Percentiles rank a stretch among this genome's conserved stretches.
Conservation (phyloP, 2,329 filamentous ascomycete species). For the Whalleya microplaca region DNA sequence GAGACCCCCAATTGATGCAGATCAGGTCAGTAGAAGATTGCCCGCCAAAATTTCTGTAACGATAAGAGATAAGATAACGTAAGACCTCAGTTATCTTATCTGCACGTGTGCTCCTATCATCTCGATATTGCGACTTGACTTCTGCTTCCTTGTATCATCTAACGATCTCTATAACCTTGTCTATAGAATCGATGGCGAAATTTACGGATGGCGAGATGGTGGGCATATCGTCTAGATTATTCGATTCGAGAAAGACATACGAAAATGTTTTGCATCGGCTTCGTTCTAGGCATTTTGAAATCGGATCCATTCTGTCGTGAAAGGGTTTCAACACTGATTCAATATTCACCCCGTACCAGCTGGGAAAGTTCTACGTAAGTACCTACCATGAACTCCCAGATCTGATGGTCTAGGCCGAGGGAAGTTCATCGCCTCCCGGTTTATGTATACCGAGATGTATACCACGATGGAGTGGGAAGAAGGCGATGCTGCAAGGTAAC, state of each 20-base stretch:
- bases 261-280: slow-evolving; percentile 10
- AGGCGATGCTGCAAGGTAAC: slow-evolving; percentile 14
- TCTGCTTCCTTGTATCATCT: slow-evolving; percentile 2
- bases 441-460: slow-evolving; percentile 9
- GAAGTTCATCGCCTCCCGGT: slow-evolving; percentile 5
- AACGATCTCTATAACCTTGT: slow-evolving; percentile 6
- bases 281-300: slow-evolving; percentile 18
- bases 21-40: not conserved
- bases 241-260: slow-evolving; percentile 9
- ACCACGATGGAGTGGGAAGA: slow-evolving; percentile 1
- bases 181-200: not conserved
- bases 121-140: too few relatives aligned
- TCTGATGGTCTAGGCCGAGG: not conserved
- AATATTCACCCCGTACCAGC: slow-evolving; percentile 1
- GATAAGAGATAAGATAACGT: slow-evolving; percentile 31
- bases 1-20: too few relatives aligned
- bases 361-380: slow-evolving; percentile 24
- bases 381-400: slow-evolving; percentile 18
- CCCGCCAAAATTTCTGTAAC: slow-evolving; percentile 30
- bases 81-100: slow-evolving; percentile 22
- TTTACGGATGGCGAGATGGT: not conserved
- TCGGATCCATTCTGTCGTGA: slow-evolving; percentile 5
- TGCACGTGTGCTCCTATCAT: slow-evolving; percentile 7
- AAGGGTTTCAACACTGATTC: slow-evolving; percentile 1
- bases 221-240: too few relatives aligned